Evolutionary conservation across 257 asterid species (phyloP), one percentile per base, ranked within the genome.

Genomic region (Fraxinus quadrangulata): DNA sequence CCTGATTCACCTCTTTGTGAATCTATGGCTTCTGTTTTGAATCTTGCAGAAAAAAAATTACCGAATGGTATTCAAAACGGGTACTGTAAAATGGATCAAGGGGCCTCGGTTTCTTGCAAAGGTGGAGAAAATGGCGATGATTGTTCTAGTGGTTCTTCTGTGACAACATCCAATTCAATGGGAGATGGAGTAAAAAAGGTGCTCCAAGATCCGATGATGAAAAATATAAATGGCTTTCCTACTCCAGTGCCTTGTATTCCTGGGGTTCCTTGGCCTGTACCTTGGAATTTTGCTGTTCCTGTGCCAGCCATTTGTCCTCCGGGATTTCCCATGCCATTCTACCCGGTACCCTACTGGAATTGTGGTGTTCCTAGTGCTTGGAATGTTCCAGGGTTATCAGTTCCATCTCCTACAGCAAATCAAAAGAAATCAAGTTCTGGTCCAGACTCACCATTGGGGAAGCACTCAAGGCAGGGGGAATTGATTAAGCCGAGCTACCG

Each of bases 401-500:
- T 83, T 10, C 81, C 85, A 6, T 72, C 86, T 65, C 85, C 91
- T 1, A 30, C 80, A 8, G 75, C 81, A 59, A 82, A 56, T 71
- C 88, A 79, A 75, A 84, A 78, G 19, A 40, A 59, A 42, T 47
- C 80, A 63, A 74, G 73, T 74, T 72, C 86, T n/a, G 31, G 24
- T 51, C 83, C 88, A 7, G 77, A 23, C 65, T 92, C 96, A 0
- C 87, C 87, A 1, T 78, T 94, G 0, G 98, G 98, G 19, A 94
- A 94, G 80, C 98, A 90, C 70, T 83, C 94, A 2, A 88, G 98
- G 81, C 84, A 83, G 9, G 92, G 92, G 7, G 94, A 93, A 26
- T 81, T 86, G 78, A 70, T 85, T 7, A 82, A 72, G 14, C 82
- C 87, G 37, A 85, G 39, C 47, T 76, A 70, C 74, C 74, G 81